Base-by-base conservation (phyloP, 257 asterid genomes). In the Anisodus acutangulus region DNA sequence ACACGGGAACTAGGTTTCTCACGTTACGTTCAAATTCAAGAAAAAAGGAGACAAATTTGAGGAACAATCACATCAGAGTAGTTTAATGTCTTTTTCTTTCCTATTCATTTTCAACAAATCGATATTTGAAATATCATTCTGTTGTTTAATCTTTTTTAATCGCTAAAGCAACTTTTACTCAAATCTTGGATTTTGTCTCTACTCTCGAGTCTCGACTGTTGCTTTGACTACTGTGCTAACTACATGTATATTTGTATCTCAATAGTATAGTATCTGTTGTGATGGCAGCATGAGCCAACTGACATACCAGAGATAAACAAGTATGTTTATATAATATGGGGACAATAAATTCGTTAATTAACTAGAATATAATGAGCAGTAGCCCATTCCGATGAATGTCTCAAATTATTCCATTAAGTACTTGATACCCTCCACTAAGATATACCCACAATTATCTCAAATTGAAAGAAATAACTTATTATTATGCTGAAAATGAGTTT, bases 21-120 rank as follows among this genome's bases (percentile, higher is more conserved):
- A 22, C 26, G 26, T 41, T 41, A n/a, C 9, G 1, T 71, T 43
- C 9, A n/a, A 71, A n/a, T 71, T 0, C 15, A 45, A 43, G 9
- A 22, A 22, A 22, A 22, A 17, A 71, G 9, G 58, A 71, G 26
- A 22, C 26, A 71, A 71, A 71, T 43, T 45, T 22, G 26, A 22
- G 26, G 37, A n/a, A n/a, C 39, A 45, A 45, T 71, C 79, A 71
- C 12, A 17, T 71, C 58, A 19, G 37, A 72, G 80, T 47, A 72
- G 79, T 43, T 22, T 22, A 22, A 22, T 71, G 9, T 6, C 79
- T 43, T 70, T 70, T 57, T n/a, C 43, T 70, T 70, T 70, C 79
- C 17, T n/a, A 22, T 43, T 10, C 19, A 45, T 45, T 45, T 72
- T 72, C 59, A 72, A 72, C 59, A 72, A 72, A 22, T 72, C 1